These are phyloP conservation scores for Agrocybe chaxingu DNA, from an alignment of 768 basidiomycete genomes.

Conservation along the genomic window DNA sequence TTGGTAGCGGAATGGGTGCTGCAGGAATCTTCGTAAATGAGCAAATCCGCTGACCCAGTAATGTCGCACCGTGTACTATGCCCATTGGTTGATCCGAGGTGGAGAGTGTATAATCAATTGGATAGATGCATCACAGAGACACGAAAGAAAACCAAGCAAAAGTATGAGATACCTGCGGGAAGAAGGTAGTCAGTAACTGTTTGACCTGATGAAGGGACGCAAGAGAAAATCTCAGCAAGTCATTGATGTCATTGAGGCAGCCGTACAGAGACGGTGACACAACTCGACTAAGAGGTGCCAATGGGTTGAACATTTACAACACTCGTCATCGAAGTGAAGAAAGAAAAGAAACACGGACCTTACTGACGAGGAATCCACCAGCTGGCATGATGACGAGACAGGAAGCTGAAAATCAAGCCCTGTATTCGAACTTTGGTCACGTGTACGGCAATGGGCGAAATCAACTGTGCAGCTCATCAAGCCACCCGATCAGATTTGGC, in stretches of 20 bases:
- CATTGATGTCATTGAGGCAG: constrained; percentile 78
- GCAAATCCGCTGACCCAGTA: constrained; percentile 19
- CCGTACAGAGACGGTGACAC: constrained; percentile 29
- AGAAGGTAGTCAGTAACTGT: constrained; percentile 1
- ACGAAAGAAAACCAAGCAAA: not conserved
- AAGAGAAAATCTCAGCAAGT: constrained; percentile 67
- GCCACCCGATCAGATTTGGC: constrained; percentile 23
- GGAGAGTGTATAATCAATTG: not conserved
- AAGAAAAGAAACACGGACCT: constrained; percentile 9
- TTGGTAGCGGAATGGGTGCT: constrained; percentile 90
- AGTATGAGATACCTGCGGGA: not conserved
- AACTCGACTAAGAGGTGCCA: constrained; percentile 95
- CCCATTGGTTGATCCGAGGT: not conserved
- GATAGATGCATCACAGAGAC: not conserved
- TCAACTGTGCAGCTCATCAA: constrained; percentile 29
- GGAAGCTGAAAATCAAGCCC: too few relatives aligned
- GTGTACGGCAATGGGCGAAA: constrained; percentile 25
- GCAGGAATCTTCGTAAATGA: constrained; percentile 81
- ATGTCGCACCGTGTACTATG: not conserved
- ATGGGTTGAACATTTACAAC: constrained; percentile 65
- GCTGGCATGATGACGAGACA: not conserved
- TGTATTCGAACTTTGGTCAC: constrained; percentile 11
- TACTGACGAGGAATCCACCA: not conserved
- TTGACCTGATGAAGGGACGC: not conserved
- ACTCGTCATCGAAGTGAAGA: constrained; percentile 62